These are phyloP conservation scores for Beauveria rudraprayagi DNA, from an alignment of 2,329 filamentous ascomycete species.

Conservation along the genomic window DNA sequence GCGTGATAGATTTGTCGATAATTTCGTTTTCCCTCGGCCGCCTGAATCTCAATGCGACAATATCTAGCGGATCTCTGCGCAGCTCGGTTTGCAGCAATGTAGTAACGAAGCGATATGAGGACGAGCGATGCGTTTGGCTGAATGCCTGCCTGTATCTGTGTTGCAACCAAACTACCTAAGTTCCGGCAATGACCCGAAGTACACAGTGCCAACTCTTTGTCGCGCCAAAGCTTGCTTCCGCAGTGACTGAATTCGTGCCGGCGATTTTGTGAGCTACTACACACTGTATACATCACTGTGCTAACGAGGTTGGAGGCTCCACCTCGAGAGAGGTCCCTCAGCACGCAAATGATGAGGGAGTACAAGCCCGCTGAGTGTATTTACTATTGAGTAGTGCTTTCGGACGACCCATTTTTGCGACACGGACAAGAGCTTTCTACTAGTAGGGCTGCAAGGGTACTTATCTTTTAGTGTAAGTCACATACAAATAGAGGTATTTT, in stretches of 20 bases:
- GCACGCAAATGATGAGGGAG: background rate
- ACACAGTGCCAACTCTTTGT: background rate
- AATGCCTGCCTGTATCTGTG: background rate
- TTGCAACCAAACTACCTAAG: background rate
- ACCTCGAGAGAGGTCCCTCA: background rate
- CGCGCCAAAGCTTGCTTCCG: background rate
- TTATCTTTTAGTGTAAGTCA: no score
- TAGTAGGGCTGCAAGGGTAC: no score
- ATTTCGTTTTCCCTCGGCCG: background rate
- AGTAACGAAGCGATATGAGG: background rate
- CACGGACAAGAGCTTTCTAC: no score
- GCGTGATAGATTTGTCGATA: background rate
- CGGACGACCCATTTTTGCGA: no score
- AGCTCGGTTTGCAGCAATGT: background rate
- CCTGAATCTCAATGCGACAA: background rate
- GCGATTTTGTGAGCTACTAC: background rate
- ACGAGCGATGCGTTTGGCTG: conserved; percentile 7
- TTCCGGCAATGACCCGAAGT: conserved; percentile 5
- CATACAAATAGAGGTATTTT: no score
- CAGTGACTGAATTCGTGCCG: background rate
- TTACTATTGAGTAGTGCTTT: no score
- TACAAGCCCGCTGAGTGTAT: background rate
- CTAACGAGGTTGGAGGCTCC: background rate
- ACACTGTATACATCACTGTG: conserved; percentile 3
- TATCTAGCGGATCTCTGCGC: background rate